Evolutionary conservation across 2,329 filamentous ascomycete species (phyloP).

Genomic region (Exserohilum turcica): DNA sequence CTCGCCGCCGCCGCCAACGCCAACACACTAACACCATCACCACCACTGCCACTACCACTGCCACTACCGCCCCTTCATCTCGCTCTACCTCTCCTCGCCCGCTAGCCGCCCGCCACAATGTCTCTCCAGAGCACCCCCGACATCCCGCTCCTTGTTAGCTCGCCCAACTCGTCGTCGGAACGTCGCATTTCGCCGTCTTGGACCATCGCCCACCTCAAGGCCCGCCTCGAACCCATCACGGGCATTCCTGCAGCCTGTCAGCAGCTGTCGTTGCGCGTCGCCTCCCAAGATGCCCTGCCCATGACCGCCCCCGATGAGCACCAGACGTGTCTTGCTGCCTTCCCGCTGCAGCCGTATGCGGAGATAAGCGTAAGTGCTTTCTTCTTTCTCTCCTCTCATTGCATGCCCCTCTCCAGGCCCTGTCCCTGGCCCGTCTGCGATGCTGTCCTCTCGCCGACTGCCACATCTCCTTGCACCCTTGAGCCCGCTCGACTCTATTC

Average conservation of each 20-base stretch:
- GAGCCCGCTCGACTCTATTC: conserved; percentile 11
- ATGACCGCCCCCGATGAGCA: conserved; percentile 78
- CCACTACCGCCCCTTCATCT: conserved; percentile 8
- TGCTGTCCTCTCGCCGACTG: conserved; percentile 36
- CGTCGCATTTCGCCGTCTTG: conserved; percentile 91
- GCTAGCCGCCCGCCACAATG: conserved; percentile 26
- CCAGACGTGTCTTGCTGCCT: conserved; percentile 64
- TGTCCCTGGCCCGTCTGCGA: conserved; percentile 14
- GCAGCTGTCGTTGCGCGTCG: conserved; percentile 71
- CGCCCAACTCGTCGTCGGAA: conserved; percentile 80
- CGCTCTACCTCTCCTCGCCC: conserved; percentile 14
- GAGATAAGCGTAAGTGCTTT: conserved; percentile 75
- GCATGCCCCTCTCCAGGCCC: conserved; percentile 22
- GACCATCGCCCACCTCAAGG: conserved; percentile 82
- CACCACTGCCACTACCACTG: conserved; percentile 17
- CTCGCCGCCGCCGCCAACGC: no score
- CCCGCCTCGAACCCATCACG: conserved; percentile 89
- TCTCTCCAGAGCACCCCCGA: conserved; percentile 64
- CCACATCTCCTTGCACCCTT: conserved; percentile 34
- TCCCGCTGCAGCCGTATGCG: conserved; percentile 73
- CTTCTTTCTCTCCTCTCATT: conserved; percentile 22
- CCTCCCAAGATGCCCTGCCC: conserved; percentile 65
- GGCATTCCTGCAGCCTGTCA: conserved; percentile 84
- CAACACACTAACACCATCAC: conserved; percentile 16
- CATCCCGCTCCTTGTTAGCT: conserved; percentile 75